Evolutionary conservation across 768 basidiomycete genomes (phyloP), one percentile per base, ranked within the genome.

Genomic region (Amanita muscaria): DNA sequence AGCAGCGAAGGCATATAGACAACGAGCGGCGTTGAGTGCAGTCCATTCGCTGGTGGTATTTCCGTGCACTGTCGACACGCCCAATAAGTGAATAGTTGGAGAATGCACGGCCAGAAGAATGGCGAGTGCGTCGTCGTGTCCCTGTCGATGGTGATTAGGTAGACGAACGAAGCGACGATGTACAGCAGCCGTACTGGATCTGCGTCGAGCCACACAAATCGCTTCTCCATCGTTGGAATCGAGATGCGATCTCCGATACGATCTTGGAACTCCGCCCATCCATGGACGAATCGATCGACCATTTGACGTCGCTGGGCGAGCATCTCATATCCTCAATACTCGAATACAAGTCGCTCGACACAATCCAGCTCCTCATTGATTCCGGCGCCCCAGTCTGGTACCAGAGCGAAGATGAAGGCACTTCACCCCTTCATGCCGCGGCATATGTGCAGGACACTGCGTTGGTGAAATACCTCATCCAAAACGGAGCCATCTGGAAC

Each of bases 401-500:
- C 57, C 90, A 96, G 62, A 85, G 84, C 58, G 76, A 77, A 38
- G 68, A 68, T 6, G 78, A 84, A 52, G 92, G 91, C 1, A 81
- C 80, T 50, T 90, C 89, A 4, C 72, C 81, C 14, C 62, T 98
- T 35, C 94, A 98, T 57, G 90, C 88, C 12, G 94, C 88, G 10
- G 85, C 80, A 1, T 90, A 84, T 52, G 61, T 74, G 36, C 79
- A 83, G 53, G 77, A 84, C 51, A 57, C 70, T 2, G 67, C 70
- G n/a, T 65, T 94, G 12, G 70, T 85, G 9, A 72, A 73, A 42
- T 56, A 73, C 5, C 68, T 98, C 25, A 69, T 99, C 21, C 70
- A 79, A n/a, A 72, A 77, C 44, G 92, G 94, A 10, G 92, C 89
- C 1, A 58, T 90, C 0, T 99, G 96, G 96, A 96, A 93, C 61